Conservation (phyloP, 164 flowering plant genomes). For the Stephania yunnanensis region DNA sequence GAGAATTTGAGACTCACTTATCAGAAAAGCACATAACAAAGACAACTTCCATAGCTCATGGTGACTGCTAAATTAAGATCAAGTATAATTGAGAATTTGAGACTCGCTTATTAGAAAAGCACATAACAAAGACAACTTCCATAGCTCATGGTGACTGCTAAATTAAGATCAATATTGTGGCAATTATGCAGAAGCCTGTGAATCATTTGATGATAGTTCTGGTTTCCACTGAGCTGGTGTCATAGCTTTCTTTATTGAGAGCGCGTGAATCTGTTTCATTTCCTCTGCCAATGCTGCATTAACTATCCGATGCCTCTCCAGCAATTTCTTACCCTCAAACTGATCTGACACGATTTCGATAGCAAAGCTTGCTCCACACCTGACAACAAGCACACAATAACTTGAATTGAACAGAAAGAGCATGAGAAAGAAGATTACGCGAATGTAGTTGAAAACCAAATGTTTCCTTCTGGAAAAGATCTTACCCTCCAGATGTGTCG, state of each 20-base stretch:
- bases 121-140: not conserved
- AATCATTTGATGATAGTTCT: constrained; percentile 41
- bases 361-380: constrained; percentile 89
- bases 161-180: not conserved
- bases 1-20: not conserved
- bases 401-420: not conserved
- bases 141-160: not conserved
- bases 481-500: constrained; percentile 97
- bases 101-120: too few species aligned
- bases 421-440: not conserved
- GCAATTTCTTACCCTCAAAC: constrained; percentile 87
- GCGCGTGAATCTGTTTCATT: constrained; percentile 95
- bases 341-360: constrained; percentile 80
- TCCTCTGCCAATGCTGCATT: constrained; percentile 76
- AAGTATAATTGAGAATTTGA: not conserved
- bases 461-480: constrained; percentile 5
- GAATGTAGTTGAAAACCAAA: not conserved
- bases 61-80: not conserved
- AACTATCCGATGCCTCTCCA: constrained; percentile 89
- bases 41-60: not conserved
- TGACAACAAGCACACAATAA: constrained; percentile 19
- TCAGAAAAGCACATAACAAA: too few species aligned
- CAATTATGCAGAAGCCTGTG: constrained; percentile 21
- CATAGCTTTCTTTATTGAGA: constrained; percentile 77
- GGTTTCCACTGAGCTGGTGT: constrained; percentile 85